Evolutionary conservation across 768 basidiomycete species (phyloP).

Genomic region (Boletus fagicola): DNA sequence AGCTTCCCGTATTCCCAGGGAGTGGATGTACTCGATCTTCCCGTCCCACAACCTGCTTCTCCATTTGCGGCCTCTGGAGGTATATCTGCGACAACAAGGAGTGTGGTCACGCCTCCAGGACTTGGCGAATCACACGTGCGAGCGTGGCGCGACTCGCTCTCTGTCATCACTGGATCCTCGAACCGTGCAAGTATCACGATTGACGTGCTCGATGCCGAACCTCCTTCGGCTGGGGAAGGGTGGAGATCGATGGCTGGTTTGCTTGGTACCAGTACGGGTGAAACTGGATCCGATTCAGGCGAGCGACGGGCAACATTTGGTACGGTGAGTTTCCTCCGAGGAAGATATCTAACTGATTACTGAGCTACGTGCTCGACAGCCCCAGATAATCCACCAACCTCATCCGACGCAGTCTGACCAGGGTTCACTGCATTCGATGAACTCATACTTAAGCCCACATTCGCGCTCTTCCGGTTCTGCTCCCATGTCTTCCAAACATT

Average conservation of each 20-base stretch:
- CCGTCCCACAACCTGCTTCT: conserved; percentile 55
- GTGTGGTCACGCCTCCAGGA: conserved; percentile 37
- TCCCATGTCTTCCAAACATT: conserved; percentile 45
- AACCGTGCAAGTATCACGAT: conserved; percentile 40
- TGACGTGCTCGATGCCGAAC: conserved; percentile 68
- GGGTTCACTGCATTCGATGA: conserved; percentile 64
- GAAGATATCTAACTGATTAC: conserved; percentile 6
- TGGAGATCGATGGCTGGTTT: conserved; percentile 55
- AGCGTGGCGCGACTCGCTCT: conserved; percentile 37
- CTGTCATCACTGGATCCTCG: conserved; percentile 32
- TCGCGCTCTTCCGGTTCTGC: conserved; percentile 53
- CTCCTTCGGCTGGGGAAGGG: conserved; percentile 56
- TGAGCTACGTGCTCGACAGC: conserved; percentile 33
- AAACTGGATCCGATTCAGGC: conserved; percentile 23
- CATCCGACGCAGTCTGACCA: conserved; percentile 52
- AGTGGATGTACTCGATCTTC: conserved; percentile 53
- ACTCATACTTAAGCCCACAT: conserved; percentile 51
- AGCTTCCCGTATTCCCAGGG: conserved; percentile 29
- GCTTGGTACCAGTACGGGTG: conserved; percentile 13
- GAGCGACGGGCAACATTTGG: conserved; percentile 61
- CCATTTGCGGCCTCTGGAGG: conserved; percentile 45
- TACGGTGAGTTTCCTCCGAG: conserved; percentile 42
- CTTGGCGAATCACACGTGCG: conserved; percentile 31
- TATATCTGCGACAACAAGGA: conserved; percentile 26
- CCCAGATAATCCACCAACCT: conserved; percentile 43